phyloP scores from a whole-genome alignment of 1,284 basidiomycete genomes.

The Tilletia setariae region DNA sequence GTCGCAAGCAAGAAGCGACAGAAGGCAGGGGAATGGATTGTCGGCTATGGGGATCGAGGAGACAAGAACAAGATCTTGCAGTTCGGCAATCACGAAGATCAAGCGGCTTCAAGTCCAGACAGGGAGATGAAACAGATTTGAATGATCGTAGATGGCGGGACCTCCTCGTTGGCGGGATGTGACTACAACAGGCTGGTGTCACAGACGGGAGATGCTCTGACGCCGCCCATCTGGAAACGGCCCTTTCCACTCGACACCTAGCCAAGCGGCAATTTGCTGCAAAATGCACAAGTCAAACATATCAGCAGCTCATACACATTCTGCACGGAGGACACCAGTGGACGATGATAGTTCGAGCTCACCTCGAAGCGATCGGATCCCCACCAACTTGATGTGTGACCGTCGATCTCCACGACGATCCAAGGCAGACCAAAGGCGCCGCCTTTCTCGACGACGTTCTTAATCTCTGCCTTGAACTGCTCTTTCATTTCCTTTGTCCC shows the following conservation, averaged over 20 bases:
- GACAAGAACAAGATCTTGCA: background rate
- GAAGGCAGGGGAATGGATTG: background rate
- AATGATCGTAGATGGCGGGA: background rate
- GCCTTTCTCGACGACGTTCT: constrained; percentile 27
- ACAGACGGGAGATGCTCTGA: background rate
- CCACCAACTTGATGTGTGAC: constrained; percentile 11
- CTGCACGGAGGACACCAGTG: background rate
- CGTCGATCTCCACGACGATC: constrained; percentile 18
- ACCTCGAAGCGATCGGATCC: background rate
- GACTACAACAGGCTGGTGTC: background rate
- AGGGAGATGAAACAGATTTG: background rate
- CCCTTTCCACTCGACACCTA: constrained; percentile 34
- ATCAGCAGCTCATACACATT: background rate
- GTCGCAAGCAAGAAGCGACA: background rate
- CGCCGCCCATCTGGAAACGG: constrained; percentile 31
- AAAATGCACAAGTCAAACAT: background rate
- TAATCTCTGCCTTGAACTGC: constrained; percentile 23
- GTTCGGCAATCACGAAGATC: background rate
- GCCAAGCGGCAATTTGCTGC: constrained; percentile 34
- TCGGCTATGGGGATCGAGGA: background rate
- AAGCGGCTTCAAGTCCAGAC: background rate
- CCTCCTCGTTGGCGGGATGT: background rate
- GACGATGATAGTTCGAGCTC: background rate
- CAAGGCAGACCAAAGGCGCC: constrained; percentile 40
- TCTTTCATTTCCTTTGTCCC: constrained; percentile 16